Evolutionary conservation across 306 rosid species (phyloP).

Genomic region (Purshia tridentata): DNA sequence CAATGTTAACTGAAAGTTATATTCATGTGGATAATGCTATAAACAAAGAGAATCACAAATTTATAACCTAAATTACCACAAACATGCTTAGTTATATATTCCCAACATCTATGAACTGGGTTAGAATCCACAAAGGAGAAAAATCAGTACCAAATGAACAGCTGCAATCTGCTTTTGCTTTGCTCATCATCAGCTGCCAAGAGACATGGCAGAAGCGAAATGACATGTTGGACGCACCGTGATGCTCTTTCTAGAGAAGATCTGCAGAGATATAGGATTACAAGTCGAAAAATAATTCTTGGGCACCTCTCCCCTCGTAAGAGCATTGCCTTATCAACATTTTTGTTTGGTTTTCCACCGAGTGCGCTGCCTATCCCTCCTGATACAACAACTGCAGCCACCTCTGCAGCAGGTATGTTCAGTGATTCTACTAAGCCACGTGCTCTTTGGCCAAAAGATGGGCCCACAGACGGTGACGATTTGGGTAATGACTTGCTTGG

Average conservation of each 20-base stretch:
- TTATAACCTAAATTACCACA: neutral
- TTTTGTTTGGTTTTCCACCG: slow-evolving; percentile 80
- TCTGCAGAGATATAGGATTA: slow-evolving; percentile 80
- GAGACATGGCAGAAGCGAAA: slow-evolving; percentile 80
- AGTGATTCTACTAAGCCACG: slow-evolving; percentile 97
- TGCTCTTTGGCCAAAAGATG: slow-evolving; percentile 93
- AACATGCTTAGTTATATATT: slow-evolving; percentile 18
- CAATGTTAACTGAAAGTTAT: slow-evolving; percentile 38
- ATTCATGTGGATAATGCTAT: slow-evolving; percentile 16
- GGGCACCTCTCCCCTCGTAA: slow-evolving; percentile 93
- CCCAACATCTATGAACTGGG: slow-evolving; percentile 11
- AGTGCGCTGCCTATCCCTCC: slow-evolving; percentile 93
- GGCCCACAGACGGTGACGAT: slow-evolving; percentile 60
- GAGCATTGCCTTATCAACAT: slow-evolving; percentile 91
- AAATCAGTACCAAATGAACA: slow-evolving; percentile 78
- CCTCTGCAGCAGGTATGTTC: slow-evolving; percentile 99
- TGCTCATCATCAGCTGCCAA: slow-evolving; percentile 92
- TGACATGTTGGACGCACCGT: slow-evolving; percentile 75
- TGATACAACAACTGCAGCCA: slow-evolving; percentile 97
- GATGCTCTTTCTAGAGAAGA: slow-evolving; percentile 89
- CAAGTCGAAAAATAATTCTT: slow-evolving; percentile 80
- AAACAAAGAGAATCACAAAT: neutral
- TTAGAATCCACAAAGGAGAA: slow-evolving; percentile 13
- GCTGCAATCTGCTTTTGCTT: slow-evolving; percentile 88
- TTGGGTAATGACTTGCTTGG: slow-evolving; percentile 63